These are phyloP conservation scores for Cyberlindnera veronae DNA, from an alignment of 805 yeast species.

Conservation along the genomic window DNA sequence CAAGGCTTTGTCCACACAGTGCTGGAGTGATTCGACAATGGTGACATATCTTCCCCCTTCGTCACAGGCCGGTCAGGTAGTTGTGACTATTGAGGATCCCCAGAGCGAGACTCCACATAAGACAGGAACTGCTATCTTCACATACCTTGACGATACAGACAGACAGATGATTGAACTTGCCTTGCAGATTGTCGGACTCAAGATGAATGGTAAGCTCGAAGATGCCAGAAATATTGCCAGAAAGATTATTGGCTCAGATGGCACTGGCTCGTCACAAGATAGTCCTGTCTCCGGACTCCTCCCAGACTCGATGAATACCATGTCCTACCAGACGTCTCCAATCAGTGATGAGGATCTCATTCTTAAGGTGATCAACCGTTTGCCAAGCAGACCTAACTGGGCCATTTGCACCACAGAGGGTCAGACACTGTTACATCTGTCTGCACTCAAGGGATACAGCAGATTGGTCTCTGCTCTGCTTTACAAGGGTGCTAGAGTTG, in stretches of 20 bases:
- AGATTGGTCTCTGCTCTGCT: constrained; percentile 61
- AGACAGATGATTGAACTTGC: constrained; percentile 93
- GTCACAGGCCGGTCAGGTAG: constrained; percentile 81
- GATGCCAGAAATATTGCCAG: constrained; percentile 93
- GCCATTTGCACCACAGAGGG: constrained; percentile 80
- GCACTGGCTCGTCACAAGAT: constrained; percentile 23
- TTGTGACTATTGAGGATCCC: constrained; percentile 72
- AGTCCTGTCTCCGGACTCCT: constrained; percentile 1
- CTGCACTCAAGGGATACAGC: constrained; percentile 70
- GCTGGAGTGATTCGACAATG: constrained; percentile 94
- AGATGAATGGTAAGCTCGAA: constrained; percentile 93
- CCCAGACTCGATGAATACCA: constrained; percentile 5
- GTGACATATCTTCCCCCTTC: constrained; percentile 95
- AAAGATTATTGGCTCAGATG: constrained; percentile 71
- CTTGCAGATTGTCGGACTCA: constrained; percentile 91
- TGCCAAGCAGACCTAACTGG: constrained; percentile 75
- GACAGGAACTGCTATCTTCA: constrained; percentile 49
- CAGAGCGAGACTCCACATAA: constrained; percentile 28
- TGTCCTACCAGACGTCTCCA: constrained; percentile 1
- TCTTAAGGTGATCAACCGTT: constrained; percentile 54
- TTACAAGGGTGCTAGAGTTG: constrained; percentile 62
- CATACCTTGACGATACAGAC: constrained; percentile 94
- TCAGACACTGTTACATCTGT: constrained; percentile 84
- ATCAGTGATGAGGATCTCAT: constrained; percentile 37
- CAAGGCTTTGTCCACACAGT: constrained; percentile 78